A percentile compares a stretch with the other conserved stretches of the same genome.
phyloP scores from a whole-genome alignment of 495 filamentous ascomycete species.

The Lasiosphaeria hispida region DNA sequence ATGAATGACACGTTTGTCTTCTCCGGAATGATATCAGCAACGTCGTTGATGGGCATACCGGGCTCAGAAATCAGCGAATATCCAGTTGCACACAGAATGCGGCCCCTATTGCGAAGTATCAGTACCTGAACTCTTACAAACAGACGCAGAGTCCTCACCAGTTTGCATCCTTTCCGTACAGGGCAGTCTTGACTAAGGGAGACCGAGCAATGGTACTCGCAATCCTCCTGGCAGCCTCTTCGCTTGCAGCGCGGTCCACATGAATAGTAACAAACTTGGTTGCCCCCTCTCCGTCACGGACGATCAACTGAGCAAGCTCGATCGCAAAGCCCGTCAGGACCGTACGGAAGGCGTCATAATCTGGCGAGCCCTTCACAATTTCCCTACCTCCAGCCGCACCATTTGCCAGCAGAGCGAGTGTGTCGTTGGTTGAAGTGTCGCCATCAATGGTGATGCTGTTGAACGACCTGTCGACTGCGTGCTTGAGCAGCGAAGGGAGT shows the following conservation, averaged over 20 bases:
- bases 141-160: conserved; percentile 49
- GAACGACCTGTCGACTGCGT: conserved; percentile 81
- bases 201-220: conserved; percentile 90
- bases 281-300: conserved; percentile 94
- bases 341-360: conserved; percentile 62
- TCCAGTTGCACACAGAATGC: conserved; percentile 91
- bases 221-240: conserved; percentile 63
- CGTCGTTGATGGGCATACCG: conserved; percentile 52
- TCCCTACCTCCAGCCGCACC: conserved; percentile 81
- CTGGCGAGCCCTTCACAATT: conserved; percentile 55
- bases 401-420: conserved; percentile 88
- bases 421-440: conserved; percentile 96
- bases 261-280: conserved; percentile 96
- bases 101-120: conserved; percentile 50
- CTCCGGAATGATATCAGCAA: conserved; percentile 68
- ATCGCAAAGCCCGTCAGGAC: conserved; percentile 75
- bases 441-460: conserved; percentile 97
- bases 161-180: conserved; percentile 97
- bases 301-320: conserved; percentile 85
- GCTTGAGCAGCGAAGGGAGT: conserved; percentile 66
- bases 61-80: conserved; percentile 73
- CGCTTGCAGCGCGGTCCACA: conserved; percentile 69
- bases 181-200: conserved; percentile 92
- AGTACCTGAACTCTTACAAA: conserved; percentile 1
- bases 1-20: conserved; percentile 90